Conservation (phyloP, 768 basidiomycete species). For the Phaeotremella fagi region DNA sequence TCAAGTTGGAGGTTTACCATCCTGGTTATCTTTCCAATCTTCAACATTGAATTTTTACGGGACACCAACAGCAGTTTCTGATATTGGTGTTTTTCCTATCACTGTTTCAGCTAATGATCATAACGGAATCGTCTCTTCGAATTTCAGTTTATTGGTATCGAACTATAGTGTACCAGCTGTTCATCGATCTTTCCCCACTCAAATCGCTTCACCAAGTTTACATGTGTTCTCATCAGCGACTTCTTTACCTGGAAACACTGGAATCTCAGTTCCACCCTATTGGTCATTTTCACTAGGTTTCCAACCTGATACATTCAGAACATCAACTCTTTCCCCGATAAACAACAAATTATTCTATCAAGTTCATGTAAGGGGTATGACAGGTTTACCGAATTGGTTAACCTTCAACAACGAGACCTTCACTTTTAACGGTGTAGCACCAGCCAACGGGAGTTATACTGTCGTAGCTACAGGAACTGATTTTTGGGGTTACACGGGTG, state of each 20-base stretch:
- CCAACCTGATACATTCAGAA: conserved; percentile 60
- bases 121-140: conserved; percentile 48
- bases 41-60: conserved; percentile 62
- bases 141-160: conserved; percentile 39
- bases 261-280: conserved; percentile 67
- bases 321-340: conserved; percentile 51
- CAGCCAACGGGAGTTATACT: conserved; percentile 50
- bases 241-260: conserved; percentile 40
- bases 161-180: conserved; percentile 59
- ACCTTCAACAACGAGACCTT: conserved; percentile 63
- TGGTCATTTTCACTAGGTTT: conserved; percentile 95
- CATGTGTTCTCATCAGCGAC: conserved; percentile 45
- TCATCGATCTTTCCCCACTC: conserved; percentile 58
- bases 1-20: conserved; percentile 59
- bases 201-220: conserved; percentile 65
- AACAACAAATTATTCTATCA: conserved; percentile 55
- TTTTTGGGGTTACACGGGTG: conserved; percentile 67
- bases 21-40: conserved; percentile 73
- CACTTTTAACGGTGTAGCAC: conserved; percentile 77
- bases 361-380: conserved; percentile 63
- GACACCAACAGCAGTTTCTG: conserved; percentile 58
- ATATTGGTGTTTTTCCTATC: conserved; percentile 62
- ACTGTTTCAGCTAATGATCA: conserved; percentile 57
- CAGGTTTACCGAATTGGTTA: conserved; percentile 70
- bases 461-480: conserved; percentile 71